Percentiles rank a stretch among this genome's conserved stretches.
phyloP scores from a whole-genome alignment of 2,329 filamentous ascomycete species.

The Fusarium abutilonis region DNA sequence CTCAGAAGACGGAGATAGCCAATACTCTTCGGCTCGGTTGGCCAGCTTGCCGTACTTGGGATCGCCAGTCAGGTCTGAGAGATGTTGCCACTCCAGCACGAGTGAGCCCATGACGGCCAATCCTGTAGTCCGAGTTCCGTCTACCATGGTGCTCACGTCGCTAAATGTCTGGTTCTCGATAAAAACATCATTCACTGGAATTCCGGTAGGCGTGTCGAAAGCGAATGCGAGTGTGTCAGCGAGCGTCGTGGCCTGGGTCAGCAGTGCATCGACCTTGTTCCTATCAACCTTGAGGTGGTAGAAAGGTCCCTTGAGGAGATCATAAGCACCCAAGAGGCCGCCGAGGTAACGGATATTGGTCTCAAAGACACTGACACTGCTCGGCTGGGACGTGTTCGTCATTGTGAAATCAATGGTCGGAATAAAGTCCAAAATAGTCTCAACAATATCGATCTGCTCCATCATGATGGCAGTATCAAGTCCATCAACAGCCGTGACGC shows the following conservation, averaged over 20 bases:
- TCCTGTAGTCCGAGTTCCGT: neutral
- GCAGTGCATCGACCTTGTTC: constrained; percentile 61
- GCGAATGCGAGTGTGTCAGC: constrained; percentile 57
- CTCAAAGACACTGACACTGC: constrained; percentile 62
- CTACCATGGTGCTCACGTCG: neutral
- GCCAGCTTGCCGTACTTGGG: constrained; percentile 7
- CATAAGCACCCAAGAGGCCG: constrained; percentile 62
- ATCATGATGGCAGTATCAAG: constrained; percentile 4
- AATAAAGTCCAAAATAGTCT: constrained; percentile 1
- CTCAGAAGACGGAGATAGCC: constrained; percentile 17
- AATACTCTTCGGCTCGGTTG: constrained; percentile 8
- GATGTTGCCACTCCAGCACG: constrained; percentile 22
- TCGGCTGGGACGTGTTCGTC: constrained; percentile 3
- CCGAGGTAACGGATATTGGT: constrained; percentile 65
- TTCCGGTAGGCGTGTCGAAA: constrained; percentile 14
- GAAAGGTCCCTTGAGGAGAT: constrained; percentile 55
- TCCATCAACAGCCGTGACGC: neutral
- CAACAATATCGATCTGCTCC: constrained; percentile 3
- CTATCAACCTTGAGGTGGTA: constrained; percentile 50
- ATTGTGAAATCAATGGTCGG: neutral
- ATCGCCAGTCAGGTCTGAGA: constrained; percentile 17
- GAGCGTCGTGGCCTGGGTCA: constrained; percentile 68
- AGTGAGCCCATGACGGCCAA: constrained; percentile 14
- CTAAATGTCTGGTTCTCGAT: constrained; percentile 13
- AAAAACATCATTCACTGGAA: neutral